Evolutionary conservation across 257 asterid genomes (phyloP).

Genomic region (Petrea volubilis): DNA sequence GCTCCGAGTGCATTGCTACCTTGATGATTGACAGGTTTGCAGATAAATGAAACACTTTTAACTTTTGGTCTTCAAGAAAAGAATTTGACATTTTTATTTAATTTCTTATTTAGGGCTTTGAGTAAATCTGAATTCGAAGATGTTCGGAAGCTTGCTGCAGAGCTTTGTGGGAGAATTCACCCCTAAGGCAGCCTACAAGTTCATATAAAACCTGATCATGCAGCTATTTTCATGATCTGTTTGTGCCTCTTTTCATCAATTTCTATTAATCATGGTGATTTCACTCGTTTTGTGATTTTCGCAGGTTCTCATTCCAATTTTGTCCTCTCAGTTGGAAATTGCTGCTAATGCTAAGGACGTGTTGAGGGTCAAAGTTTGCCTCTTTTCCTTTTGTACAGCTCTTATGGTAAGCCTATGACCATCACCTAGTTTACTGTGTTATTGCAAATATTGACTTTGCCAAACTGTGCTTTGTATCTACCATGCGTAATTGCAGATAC

Average conservation of each 20-base stretch:
- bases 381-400: slow-evolving; percentile 78
- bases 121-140: slow-evolving; percentile 77
- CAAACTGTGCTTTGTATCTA: neutral
- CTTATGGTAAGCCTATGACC: slow-evolving; percentile 57
- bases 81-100: slow-evolving; percentile 11
- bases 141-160: slow-evolving; percentile 93
- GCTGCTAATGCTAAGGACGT: slow-evolving; percentile 58
- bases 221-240: neutral
- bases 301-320: slow-evolving; percentile 80
- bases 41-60: slow-evolving; percentile 8
- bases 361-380: slow-evolving; percentile 66
- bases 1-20: slow-evolving; percentile 58
- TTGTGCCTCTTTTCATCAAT: slow-evolving; percentile 12
- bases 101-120: slow-evolving; percentile 57
- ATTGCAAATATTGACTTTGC: slow-evolving; percentile 2
- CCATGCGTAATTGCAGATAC: too few species aligned
- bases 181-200: slow-evolving; percentile 58
- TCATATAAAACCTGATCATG: slow-evolving; percentile 13
- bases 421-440: slow-evolving; percentile 18
- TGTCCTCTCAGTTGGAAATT: slow-evolving; percentile 56
- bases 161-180: slow-evolving; percentile 89
- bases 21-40: slow-evolving; percentile 70
- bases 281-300: slow-evolving; percentile 24
- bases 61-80: slow-evolving; percentile 11
- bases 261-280: slow-evolving; percentile 10